Base-by-base conservation (phyloP, 192 early-diverging fungal genomes). In the Backusella parvicylindrica region DNA sequence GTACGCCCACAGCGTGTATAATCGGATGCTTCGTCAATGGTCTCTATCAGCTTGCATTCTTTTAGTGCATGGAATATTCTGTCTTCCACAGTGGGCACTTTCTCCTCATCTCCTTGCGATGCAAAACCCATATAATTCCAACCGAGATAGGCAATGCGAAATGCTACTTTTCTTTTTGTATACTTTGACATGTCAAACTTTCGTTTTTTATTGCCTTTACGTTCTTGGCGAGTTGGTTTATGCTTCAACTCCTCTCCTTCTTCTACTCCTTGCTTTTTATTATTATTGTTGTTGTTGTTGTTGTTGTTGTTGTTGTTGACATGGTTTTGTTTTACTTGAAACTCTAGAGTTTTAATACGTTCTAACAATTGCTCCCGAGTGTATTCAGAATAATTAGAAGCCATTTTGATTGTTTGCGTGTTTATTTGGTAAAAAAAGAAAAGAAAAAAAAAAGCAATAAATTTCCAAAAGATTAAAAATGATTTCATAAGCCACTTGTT, bases 141-240 rank as follows among this genome's bases (percentile, higher is more conserved):
- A 3, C 97, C 97, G 78, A 97, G 86, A 81, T 98, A 98, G 26
- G 95, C 92, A 47, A 98, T 85, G 77, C 92, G 91, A 71, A 98
- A 86, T 6, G 95, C 96, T 18, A 98, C 88, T 50, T 88, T 89
- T 36, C 94, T 89, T 68, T 91, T 84, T 32, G 92, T 81, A 71
- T 96, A 92, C 69, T 87, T 87, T 30, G 83, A 75, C 86, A 95
- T 94, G 74, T 97, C 93, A 75, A 98, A 96, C 1, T 78, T 84
- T 47, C 85, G 81, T 53, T 64, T 68, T 63, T 77, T 82, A 72
- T 77, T 79, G 30, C 64, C 41, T 23, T 70, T 49, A 64, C 63
- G 31, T 8, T 23, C 18, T 40, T 18, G 15, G 9, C 40, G 38
- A 6, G 40, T 30, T 23, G 66, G 30, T 13, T 60, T 60, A 60